Percentiles rank a stretch among this genome's conserved stretches.
Evolutionary conservation across 495 filamentous ascomycete species (phyloP).

Genomic region (Talaromyces liani): DNA sequence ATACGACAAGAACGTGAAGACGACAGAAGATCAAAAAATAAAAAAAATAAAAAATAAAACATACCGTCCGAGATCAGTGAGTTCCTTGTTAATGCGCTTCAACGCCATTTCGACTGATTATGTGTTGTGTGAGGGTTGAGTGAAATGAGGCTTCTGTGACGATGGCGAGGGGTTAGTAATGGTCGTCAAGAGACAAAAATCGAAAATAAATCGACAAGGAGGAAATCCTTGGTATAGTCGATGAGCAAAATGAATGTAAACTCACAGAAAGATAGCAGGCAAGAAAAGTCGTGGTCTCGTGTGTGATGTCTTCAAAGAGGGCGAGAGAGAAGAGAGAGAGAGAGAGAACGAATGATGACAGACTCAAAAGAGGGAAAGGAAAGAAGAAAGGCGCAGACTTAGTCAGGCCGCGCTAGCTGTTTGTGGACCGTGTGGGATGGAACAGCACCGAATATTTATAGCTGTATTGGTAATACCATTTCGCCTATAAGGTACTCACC

Average conservation of each 20-base stretch:
- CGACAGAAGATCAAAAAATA: neutral
- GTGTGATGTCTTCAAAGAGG: conserved; percentile 15
- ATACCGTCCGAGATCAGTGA: conserved; percentile 98
- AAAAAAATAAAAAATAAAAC: conserved; percentile 23
- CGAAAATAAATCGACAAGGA: neutral
- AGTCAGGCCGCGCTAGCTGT: conserved; percentile 5
- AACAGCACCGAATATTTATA: neutral
- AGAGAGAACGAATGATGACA: conserved; percentile 10
- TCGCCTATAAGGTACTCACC: neutral
- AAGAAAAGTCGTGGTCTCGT: conserved; percentile 1
- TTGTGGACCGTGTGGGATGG: neutral
- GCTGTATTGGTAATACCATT: neutral
- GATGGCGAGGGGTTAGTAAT: conserved; percentile 13
- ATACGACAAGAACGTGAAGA: neutral
- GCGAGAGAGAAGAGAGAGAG: conserved; percentile 10
- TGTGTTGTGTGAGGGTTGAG: conserved; percentile 19
- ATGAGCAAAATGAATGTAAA: neutral
- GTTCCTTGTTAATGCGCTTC: conserved; percentile 99
- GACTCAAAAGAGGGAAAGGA: neutral
- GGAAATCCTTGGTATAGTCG: neutral
- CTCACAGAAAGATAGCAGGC: neutral
- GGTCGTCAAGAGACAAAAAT: neutral
- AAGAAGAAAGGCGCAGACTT: conserved; percentile 2
- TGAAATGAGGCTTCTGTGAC: conserved; percentile 7
- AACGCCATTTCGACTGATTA: conserved; percentile 71